These are phyloP conservation scores for Populus euphratica DNA, from an alignment of 345 rosid genomes.

Conservation along the genomic window DNA sequence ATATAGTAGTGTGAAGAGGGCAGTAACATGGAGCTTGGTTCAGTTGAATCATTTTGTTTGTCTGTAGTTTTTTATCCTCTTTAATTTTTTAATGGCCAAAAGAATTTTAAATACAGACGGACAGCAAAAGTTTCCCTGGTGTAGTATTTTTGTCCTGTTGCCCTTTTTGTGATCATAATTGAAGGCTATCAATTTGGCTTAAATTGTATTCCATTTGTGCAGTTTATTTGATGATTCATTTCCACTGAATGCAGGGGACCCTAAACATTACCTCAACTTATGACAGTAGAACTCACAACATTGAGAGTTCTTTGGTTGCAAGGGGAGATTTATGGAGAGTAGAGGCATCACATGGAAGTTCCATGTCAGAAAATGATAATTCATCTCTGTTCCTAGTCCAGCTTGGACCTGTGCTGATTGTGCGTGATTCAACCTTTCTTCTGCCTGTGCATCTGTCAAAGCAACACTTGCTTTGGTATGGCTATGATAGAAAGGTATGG, in stretches of 20 bases:
- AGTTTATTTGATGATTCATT: constrained; percentile 2
- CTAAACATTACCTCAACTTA: constrained; percentile 73
- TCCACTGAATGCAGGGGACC: constrained; percentile 48
- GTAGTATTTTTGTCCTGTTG: neutral
- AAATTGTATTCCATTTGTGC: neutral
- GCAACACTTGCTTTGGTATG: constrained; percentile 98
- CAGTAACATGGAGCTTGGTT: too few relatives aligned
- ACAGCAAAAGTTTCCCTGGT: neutral
- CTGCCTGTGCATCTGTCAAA: constrained; percentile 87
- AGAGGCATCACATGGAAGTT: constrained; percentile 70
- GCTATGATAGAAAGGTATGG: constrained; percentile 92
- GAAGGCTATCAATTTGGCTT: neutral
- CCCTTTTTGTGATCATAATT: neutral
- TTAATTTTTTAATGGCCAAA: too few relatives aligned
- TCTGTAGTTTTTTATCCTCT: too few relatives aligned
- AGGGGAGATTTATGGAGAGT: constrained; percentile 96
- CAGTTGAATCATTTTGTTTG: too few relatives aligned
- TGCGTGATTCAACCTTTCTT: constrained; percentile 85
- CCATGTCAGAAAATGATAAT: constrained; percentile 59
- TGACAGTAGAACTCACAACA: constrained; percentile 64
- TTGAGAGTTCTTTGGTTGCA: constrained; percentile 78
- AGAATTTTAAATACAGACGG: too few relatives aligned
- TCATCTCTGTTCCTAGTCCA: constrained; percentile 86
- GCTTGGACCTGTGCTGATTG: constrained; percentile 88
- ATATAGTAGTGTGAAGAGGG: too few relatives aligned